These are phyloP conservation scores for Eucalyptus fibrosa DNA, from an alignment of 345 rosid species.

Conservation along the genomic window DNA sequence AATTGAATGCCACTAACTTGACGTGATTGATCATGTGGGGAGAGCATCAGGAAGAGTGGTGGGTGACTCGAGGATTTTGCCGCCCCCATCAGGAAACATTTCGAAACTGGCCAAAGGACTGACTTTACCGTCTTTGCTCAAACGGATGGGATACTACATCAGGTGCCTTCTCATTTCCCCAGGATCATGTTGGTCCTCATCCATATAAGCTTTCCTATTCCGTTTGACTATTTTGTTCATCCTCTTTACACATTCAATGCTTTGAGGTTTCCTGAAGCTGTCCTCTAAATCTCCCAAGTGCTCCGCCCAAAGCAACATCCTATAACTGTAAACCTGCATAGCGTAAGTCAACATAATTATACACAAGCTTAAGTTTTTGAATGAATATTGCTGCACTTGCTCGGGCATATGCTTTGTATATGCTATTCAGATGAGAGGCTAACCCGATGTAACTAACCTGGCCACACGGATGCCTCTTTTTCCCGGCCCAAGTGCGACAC, in stretches of 20 bases:
- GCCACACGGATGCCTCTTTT: no score
- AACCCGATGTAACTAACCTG: no score
- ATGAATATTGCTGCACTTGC: no score
- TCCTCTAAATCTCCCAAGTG: no score
- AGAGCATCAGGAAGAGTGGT: constrained; percentile 51
- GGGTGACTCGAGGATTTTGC: constrained; percentile 50
- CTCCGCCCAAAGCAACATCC: no score
- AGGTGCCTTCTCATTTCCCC: constrained; percentile 45
- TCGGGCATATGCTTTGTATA: fast-evolving
- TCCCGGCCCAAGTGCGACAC: no score
- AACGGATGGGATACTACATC: constrained; percentile 37
- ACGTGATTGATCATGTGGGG: constrained; percentile 5
- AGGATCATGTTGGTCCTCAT: neutral
- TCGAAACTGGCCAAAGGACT: constrained; percentile 17
- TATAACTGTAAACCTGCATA: no score
- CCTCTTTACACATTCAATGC: constrained; percentile 14
- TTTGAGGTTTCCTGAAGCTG: neutral
- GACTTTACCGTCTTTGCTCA: constrained; percentile 23
- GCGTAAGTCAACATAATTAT: no score
- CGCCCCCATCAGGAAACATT: constrained; percentile 52
- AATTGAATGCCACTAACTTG: neutral
- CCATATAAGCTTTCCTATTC: constrained; percentile 38
- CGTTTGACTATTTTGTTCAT: constrained; percentile 17
- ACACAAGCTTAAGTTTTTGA: no score
- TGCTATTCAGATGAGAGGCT: no score